Percentiles rank a stretch among this genome's conserved stretches.
These are phyloP conservation scores for Pleurotus citrinopileatus DNA, from an alignment of 768 basidiomycete species.

Conservation along the genomic window DNA sequence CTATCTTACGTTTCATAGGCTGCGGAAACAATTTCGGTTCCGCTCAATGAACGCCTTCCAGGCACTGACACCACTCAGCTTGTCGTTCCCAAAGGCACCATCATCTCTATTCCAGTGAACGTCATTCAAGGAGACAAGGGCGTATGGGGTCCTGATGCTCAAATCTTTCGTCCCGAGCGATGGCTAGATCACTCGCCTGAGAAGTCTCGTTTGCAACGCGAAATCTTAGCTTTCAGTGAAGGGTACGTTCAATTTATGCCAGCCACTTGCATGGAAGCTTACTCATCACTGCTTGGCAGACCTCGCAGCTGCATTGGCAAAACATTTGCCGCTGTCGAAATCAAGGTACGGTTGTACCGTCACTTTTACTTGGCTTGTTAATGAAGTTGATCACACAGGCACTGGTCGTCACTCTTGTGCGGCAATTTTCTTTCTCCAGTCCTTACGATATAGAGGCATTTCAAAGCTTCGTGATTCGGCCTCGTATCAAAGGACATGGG, in stretches of 20 bases:
- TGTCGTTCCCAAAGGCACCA: constrained; percentile 54
- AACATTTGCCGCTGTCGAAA: constrained; percentile 55
- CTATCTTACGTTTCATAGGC: constrained; percentile 34
- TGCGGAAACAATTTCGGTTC: constrained; percentile 47
- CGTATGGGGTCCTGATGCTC: constrained; percentile 60
- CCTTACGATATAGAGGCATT: constrained; percentile 54
- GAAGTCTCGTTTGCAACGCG: constrained; percentile 30
- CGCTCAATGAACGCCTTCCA: constrained; percentile 49
- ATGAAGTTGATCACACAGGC: constrained; percentile 19
- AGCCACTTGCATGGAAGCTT: constrained; percentile 2
- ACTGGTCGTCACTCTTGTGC: constrained; percentile 47
- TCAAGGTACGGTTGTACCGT: constrained; percentile 42
- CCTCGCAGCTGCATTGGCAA: constrained; percentile 61
- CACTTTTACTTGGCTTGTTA: neutral
- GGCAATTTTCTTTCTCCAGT: constrained; percentile 52
- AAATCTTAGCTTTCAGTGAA: constrained; percentile 56
- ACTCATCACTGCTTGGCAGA: constrained; percentile 27
- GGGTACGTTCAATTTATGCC: constrained; percentile 35
- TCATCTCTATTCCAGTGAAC: constrained; percentile 52
- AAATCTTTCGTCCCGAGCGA: constrained; percentile 56
- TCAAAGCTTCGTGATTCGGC: constrained; percentile 64
- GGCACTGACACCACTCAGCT: constrained; percentile 41
- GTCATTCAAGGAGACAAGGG: constrained; percentile 51
- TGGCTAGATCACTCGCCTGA: constrained; percentile 48
- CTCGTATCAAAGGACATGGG: constrained; percentile 50